Percentiles rank a stretch among this genome's conserved stretches.
Conservation (phyloP, 768 basidiomycete species). For the Boletales sp. region DNA sequence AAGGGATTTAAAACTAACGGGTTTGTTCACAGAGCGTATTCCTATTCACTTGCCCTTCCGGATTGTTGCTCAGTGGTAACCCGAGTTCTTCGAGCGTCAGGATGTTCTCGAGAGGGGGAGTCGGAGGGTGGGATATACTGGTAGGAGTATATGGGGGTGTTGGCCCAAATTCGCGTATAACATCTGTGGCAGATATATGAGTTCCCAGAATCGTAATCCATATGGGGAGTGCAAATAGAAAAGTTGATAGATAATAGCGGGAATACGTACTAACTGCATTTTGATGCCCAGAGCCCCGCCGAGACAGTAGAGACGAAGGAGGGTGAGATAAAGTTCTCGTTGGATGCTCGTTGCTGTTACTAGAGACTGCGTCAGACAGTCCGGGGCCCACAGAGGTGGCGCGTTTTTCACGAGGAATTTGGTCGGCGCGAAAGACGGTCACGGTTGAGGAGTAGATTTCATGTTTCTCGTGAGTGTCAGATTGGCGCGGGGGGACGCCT, state of each 20-base stretch:
- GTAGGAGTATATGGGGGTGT: conserved; percentile 23
- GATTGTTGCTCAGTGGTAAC: conserved; percentile 10
- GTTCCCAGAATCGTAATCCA: too few species aligned
- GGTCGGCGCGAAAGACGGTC: conserved; percentile 71
- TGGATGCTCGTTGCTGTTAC: conserved; percentile 1
- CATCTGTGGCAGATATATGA: background rate
- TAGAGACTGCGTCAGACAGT: background rate
- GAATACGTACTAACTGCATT: background rate
- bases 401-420: conserved; percentile 26
- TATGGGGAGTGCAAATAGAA: too few species aligned
- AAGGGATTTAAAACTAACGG: background rate
- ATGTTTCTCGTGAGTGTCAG: conserved; percentile 75
- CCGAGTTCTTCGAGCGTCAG: conserved; percentile 19
- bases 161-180: conserved; percentile 14
- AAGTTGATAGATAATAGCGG: background rate
- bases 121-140: background rate
- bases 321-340: background rate
- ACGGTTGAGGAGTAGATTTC: conserved; percentile 67
- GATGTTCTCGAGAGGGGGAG: conserved; percentile 1
- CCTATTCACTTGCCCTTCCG: background rate
- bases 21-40: background rate
- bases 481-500: conserved; percentile 65
- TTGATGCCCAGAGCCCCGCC: conserved; percentile 4
- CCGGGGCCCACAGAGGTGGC: conserved; percentile 24
- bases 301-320: background rate